Percentiles rank a stretch among this genome's conserved stretches.
Evolutionary conservation across 1,139 yeast genomes (phyloP).

Genomic region (Geotrichum klebahnii): DNA sequence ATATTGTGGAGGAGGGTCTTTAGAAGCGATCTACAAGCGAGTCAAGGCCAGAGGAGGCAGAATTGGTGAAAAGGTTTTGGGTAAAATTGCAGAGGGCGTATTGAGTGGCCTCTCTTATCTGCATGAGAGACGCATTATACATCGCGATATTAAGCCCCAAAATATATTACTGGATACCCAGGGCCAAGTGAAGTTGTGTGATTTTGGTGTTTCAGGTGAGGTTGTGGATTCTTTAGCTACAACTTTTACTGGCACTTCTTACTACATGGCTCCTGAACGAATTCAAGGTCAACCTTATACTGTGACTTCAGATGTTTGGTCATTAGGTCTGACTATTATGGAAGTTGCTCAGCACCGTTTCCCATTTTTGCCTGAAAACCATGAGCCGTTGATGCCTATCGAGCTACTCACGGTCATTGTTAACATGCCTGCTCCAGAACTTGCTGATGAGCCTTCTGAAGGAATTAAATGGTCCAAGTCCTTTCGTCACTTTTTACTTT

Average conservation of each 20-base stretch:
- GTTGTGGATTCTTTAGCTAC: constrained; percentile 92
- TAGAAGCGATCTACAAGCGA: constrained; percentile 82
- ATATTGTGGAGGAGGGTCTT: constrained; percentile 87
- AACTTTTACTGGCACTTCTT: constrained; percentile 94
- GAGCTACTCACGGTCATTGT: constrained; percentile 78
- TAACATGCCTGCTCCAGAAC: constrained; percentile 68
- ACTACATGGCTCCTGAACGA: constrained; percentile 97
- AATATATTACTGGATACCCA: constrained; percentile 68
- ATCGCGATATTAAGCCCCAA: constrained; percentile 86
- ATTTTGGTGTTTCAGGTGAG: constrained; percentile 97
- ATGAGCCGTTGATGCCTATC: constrained; percentile 66
- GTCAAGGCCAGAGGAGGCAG: constrained; percentile 66
- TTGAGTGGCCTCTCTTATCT: constrained; percentile 78
- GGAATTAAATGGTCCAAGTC: constrained; percentile 78
- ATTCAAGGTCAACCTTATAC: constrained; percentile 93
- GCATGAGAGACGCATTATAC: constrained; percentile 83
- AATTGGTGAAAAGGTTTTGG: constrained; percentile 86
- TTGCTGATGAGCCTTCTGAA: constrained; percentile 70
- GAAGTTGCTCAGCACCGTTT: constrained; percentile 90
- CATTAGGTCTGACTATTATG: constrained; percentile 80
- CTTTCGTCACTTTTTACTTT: constrained; percentile 78
- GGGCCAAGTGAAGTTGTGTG: constrained; percentile 90
- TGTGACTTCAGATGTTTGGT: constrained; percentile 95
- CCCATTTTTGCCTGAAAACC: constrained; percentile 54
- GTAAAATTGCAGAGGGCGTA: constrained; percentile 82